Evolutionary conservation across 345 rosid genomes (phyloP).

Genomic region (Lepidium aucheri): DNA sequence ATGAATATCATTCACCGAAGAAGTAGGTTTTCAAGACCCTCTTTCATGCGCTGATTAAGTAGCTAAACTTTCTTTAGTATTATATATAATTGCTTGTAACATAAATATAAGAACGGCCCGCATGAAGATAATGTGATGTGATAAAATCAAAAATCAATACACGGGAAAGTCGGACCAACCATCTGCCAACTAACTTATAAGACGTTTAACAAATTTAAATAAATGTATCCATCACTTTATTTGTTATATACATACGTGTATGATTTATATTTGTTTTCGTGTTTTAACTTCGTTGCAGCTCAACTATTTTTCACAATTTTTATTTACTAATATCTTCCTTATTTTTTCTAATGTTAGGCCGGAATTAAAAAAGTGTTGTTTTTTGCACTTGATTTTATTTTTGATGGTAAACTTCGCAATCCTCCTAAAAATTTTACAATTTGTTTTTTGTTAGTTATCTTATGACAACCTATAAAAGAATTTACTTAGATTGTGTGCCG

Average conservation of each 20-base stretch:
- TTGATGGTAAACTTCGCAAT: not conserved
- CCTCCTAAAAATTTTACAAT: not conserved
- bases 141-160: conserved; percentile 12
- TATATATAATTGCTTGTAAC: not conserved
- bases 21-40: too few relatives aligned
- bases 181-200: conserved; percentile 20
- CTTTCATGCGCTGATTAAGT: too few relatives aligned
- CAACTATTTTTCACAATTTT: not conserved
- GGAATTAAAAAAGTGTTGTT: not conserved
- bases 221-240: conserved; percentile 6
- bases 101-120: not conserved
- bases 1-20: too few relatives aligned
- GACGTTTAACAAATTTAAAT: conserved; percentile 16
- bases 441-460: not conserved
- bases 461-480: not conserved
- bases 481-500: not conserved
- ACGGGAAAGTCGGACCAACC: conserved; percentile 9
- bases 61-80: too few relatives aligned
- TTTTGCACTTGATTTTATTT: not conserved
- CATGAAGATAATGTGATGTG: conserved; percentile 5
- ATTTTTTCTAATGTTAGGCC: not conserved
- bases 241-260: not conserved
- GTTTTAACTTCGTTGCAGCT: conserved; percentile 11
- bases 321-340: not conserved
- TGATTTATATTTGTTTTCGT: not conserved